Evolutionary conservation across 1,284 basidiomycete genomes (phyloP).

Genomic region (Cutaneotrichosporon dermatis): DNA sequence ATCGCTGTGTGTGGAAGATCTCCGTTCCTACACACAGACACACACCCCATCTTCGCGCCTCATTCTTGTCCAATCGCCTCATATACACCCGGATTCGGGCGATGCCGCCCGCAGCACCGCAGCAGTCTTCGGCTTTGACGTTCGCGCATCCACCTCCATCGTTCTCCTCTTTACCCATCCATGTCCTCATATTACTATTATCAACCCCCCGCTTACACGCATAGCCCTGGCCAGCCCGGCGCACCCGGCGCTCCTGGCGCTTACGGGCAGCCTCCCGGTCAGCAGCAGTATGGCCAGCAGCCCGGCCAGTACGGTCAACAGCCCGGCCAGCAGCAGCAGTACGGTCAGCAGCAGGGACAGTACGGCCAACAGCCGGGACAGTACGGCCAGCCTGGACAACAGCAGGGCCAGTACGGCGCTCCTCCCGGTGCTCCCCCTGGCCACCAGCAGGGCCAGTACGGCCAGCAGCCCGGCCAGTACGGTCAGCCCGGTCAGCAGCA

Average conservation of each 20-base stretch:
- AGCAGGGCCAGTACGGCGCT: constrained; percentile 16
- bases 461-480: constrained; percentile 29
- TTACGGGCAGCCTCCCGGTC: constrained; percentile 27
- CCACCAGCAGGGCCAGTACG: constrained; percentile 19
- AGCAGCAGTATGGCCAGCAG: constrained; percentile 27
- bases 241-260: constrained; percentile 4
- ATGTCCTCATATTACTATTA: neutral
- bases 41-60: too few species aligned
- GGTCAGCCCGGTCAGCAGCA: constrained; percentile 19
- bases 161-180: neutral
- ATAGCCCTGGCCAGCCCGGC: constrained; percentile 3
- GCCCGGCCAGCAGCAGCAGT: constrained; percentile 23
- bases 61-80: too few species aligned
- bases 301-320: constrained; percentile 24
- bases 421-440: constrained; percentile 26
- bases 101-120: too few species aligned
- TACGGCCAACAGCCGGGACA: constrained; percentile 15
- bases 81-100: too few species aligned
- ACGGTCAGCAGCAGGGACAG: constrained; percentile 32
- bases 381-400: constrained; percentile 18
- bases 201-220: neutral
- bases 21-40: too few species aligned
- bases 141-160: too few species aligned
- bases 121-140: too few species aligned
- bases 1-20: too few species aligned